phyloP scores from a whole-genome alignment of 129 eudicot species.

The Arctium lappa region DNA sequence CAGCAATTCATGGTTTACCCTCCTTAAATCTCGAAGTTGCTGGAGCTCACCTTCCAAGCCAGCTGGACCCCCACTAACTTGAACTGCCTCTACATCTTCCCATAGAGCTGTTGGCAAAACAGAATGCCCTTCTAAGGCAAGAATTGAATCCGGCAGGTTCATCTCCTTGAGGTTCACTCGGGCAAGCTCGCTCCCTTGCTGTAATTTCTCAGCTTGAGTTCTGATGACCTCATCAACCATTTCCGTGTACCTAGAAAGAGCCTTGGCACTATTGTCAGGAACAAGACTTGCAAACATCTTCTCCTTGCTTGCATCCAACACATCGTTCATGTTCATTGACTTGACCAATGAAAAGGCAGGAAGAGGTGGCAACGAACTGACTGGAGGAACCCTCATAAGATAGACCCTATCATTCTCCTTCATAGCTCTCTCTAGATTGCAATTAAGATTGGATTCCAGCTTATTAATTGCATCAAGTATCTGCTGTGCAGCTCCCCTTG shows the following conservation, averaged over 20 bases:
- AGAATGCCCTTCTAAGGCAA: slow-evolving; percentile 78
- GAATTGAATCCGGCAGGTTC: slow-evolving; percentile 86
- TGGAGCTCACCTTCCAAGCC: slow-evolving; percentile 86
- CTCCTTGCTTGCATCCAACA: slow-evolving; percentile 81
- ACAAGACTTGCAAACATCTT: slow-evolving; percentile 86
- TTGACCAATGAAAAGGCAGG: slow-evolving; percentile 80
- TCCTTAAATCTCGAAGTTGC: slow-evolving; percentile 72
- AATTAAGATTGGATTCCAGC: slow-evolving; percentile 57
- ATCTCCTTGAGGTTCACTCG: slow-evolving; percentile 82
- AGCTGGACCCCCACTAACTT: slow-evolving; percentile 85
- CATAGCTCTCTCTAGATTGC: slow-evolving; percentile 74
- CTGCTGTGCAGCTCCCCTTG: slow-evolving; percentile 79
- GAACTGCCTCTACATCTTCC: slow-evolving; percentile 93
- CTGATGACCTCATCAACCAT: slow-evolving; percentile 89
- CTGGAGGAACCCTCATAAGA: slow-evolving; percentile 82
- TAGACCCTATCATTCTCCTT: slow-evolving; percentile 91
- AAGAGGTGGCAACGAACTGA: slow-evolving; percentile 67
- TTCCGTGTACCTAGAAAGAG: slow-evolving; percentile 85
- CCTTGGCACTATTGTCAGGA: slow-evolving; percentile 83
- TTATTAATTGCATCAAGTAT: slow-evolving; percentile 67
- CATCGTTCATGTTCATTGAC: slow-evolving; percentile 72
- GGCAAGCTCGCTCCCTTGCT: slow-evolving; percentile 89
- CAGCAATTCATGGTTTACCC: slow-evolving; percentile 78
- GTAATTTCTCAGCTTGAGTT: slow-evolving; percentile 87
- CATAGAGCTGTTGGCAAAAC: slow-evolving; percentile 57